These are phyloP conservation scores for Oropetium thomaeum DNA, from an alignment of 176 grass and related monocot species.

Conservation along the genomic window DNA sequence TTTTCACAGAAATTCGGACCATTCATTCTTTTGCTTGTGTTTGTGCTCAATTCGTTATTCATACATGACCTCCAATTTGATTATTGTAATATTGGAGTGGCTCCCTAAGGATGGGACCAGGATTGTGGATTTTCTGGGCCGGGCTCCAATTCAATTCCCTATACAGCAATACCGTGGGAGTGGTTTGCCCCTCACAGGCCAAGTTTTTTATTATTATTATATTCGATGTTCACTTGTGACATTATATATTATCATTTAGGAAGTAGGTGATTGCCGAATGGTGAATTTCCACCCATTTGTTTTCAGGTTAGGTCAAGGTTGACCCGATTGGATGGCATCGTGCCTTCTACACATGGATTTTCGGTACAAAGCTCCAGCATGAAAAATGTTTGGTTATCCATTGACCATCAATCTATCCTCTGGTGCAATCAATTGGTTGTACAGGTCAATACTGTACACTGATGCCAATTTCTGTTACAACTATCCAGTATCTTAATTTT, in stretches of 20 bases:
- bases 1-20: not conserved
- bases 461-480: conserved; percentile 11
- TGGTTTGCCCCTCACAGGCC: no score
- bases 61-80: conserved; percentile 6
- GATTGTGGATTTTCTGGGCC: no score
- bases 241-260: not conserved
- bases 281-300: conserved; percentile 22
- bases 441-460: conserved; percentile 48
- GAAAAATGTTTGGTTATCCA: conserved; percentile 98
- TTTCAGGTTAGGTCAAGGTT: conserved; percentile 81
- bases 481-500: conserved; percentile 23
- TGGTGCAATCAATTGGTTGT: conserved; percentile 99
- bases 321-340: conserved; percentile 72
- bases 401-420: conserved; percentile 93
- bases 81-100: not conserved
- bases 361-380: conserved; percentile 83
- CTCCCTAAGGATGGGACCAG: no score
- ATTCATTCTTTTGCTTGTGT: not conserved
- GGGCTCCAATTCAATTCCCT: no score
- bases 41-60: conserved; percentile 11
- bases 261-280: not conserved
- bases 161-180: no score
- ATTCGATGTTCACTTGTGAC: not conserved
- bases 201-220: not conserved
- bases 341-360: conserved; percentile 90